Conservation (phyloP, 2,329 filamentous ascomycete genomes). For the Beauveria sp. region DNA sequence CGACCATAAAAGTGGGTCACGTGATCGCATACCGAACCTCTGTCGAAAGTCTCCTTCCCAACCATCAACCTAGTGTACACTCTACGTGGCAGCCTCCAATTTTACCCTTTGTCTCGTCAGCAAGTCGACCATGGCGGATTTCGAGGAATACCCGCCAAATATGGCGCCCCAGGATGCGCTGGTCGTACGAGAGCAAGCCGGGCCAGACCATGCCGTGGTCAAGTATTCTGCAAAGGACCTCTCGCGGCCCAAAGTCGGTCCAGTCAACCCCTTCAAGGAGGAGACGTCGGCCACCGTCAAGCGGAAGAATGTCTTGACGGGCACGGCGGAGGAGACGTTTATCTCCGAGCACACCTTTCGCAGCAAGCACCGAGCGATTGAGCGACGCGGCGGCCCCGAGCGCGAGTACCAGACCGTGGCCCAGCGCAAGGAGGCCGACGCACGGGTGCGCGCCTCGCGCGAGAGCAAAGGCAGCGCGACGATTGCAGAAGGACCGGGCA, state of each 20-base stretch:
- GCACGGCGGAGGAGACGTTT: constrained; percentile 78
- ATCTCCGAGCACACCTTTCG: constrained; percentile 89
- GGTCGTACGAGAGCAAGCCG: constrained; percentile 46
- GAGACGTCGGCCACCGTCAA: constrained; percentile 50
- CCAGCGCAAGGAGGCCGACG: constrained; percentile 63
- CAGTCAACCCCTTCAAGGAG: constrained; percentile 64
- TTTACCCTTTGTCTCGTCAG: neutral
- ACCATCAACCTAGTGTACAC: neutral
- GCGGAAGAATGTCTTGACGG: constrained; percentile 77
- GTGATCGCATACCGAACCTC: neutral
- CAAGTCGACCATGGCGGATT: constrained; percentile 45
- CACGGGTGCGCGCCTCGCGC: constrained; percentile 61
- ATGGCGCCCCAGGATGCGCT: constrained; percentile 59
- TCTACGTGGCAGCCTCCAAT: neutral
- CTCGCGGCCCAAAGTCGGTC: constrained; percentile 57
- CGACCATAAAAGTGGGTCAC: neutral
- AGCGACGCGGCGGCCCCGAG: constrained; percentile 54
- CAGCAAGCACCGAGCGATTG: constrained; percentile 75
- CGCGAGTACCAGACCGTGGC: constrained; percentile 46
- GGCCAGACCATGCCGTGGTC: constrained; percentile 52
- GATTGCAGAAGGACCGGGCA: constrained; percentile 76
- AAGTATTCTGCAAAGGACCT: constrained; percentile 67
- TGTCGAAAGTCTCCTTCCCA: neutral
- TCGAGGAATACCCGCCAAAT: constrained; percentile 58
- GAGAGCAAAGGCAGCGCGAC: constrained; percentile 80